Evolutionary conservation across 805 yeast species (phyloP).

Genomic region (Sugiyamaella qingdaonensis): DNA sequence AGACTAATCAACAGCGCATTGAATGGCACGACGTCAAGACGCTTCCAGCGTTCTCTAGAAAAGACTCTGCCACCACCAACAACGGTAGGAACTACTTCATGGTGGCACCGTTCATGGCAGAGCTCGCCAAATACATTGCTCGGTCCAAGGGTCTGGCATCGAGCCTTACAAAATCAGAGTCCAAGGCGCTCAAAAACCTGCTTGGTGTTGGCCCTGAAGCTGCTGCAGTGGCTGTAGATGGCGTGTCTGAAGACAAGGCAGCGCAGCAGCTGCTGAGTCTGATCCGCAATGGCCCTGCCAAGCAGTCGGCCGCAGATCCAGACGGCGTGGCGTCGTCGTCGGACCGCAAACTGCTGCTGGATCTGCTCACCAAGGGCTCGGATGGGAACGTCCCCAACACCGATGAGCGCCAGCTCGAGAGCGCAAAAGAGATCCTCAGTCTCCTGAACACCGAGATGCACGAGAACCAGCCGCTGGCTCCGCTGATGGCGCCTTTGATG

Average conservation of each 20-base stretch:
- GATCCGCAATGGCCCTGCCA: conserved; percentile 14
- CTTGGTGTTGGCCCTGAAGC: conserved; percentile 25
- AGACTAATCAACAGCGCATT: conserved; percentile 40
- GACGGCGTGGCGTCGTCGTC: neutral
- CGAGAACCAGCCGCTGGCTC: conserved; percentile 11
- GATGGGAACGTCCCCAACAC: conserved; percentile 6
- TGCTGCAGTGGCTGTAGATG: conserved; percentile 13
- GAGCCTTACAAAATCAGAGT: conserved; percentile 25
- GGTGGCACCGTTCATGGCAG: conserved; percentile 37
- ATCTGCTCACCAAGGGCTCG: conserved; percentile 24
- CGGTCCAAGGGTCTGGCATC: conserved; percentile 29
- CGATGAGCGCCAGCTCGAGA: conserved; percentile 22
- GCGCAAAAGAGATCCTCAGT: conserved; percentile 30
- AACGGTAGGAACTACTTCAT: conserved; percentile 26
- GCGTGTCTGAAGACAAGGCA: conserved; percentile 13
- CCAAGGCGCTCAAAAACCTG: conserved; percentile 29
- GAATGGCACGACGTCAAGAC: conserved; percentile 53
- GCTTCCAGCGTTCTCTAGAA: conserved; percentile 31
- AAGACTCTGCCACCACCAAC: conserved; percentile 3
- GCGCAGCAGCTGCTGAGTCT: conserved; percentile 18
- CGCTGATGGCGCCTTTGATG: conserved; percentile 4
- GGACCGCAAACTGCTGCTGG: conserved; percentile 26
- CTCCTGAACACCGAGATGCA: conserved; percentile 25
- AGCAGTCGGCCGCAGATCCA: neutral
- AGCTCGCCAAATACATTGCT: conserved; percentile 31